Conservation (phyloP, 345 rosid species). For the Raphanus raphanistrum region DNA sequence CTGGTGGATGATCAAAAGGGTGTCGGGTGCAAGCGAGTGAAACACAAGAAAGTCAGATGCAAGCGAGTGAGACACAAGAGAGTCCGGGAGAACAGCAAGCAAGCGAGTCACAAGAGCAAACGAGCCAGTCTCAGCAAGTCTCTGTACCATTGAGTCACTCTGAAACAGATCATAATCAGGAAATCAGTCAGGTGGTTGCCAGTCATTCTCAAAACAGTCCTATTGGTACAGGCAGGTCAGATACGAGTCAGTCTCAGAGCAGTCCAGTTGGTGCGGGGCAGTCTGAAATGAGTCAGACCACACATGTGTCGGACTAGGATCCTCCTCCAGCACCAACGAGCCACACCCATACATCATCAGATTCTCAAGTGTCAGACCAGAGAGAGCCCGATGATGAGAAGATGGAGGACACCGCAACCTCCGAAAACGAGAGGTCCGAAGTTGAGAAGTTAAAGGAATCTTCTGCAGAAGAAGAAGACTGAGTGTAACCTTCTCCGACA, state of each 20-base stretch:
- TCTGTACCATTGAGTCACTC: constrained; percentile 17
- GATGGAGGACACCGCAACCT: constrained; percentile 55
- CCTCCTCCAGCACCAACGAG: constrained; percentile 27
- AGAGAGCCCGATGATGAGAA: constrained; percentile 50
- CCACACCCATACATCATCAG: constrained; percentile 25
- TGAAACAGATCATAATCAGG: constrained; percentile 24
- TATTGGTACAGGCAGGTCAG: background rate
- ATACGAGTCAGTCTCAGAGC: constrained; percentile 25
- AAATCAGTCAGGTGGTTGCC: constrained; percentile 28
- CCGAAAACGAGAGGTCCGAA: constrained; percentile 46
- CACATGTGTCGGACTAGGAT: constrained; percentile 24
- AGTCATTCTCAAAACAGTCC: constrained; percentile 35
- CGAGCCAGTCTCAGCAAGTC: constrained; percentile 31
- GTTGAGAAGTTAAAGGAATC: constrained; percentile 60
- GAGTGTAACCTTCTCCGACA: constrained; percentile 38
- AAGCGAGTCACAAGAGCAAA: constrained; percentile 21
- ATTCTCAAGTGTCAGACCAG: constrained; percentile 49
- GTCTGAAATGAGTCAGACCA: constrained; percentile 26
- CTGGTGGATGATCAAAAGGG: constrained; percentile 12
- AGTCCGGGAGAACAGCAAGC: constrained; percentile 28
- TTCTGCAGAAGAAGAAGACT: constrained; percentile 44
- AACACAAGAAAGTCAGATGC: too few relatives aligned
- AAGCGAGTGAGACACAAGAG: too few relatives aligned
- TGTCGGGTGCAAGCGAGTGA: constrained; percentile 22
- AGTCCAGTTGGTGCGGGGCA: constrained; percentile 17